phyloP scores from a whole-genome alignment of 805 yeast genomes.

The Priceomyces fermenticarens region DNA sequence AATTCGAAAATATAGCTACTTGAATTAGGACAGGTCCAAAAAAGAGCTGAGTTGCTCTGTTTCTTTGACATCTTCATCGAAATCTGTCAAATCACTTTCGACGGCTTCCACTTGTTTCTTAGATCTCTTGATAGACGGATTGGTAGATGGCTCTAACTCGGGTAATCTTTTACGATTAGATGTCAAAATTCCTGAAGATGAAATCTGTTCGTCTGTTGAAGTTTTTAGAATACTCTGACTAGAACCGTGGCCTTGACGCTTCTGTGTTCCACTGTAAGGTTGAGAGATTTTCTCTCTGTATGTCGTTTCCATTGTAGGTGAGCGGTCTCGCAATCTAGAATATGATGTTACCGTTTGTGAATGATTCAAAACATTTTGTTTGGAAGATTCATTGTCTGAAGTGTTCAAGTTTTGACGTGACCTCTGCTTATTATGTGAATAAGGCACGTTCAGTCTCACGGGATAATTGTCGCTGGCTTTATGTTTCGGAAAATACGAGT shows the following conservation, averaged over 20 bases:
- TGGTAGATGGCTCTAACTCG: background rate
- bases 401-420: background rate
- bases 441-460: no score
- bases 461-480: no score
- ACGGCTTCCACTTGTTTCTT: conserved; percentile 6
- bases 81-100: conserved; percentile 25
- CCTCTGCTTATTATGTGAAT: no score
- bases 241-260: no score
- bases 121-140: conserved; percentile 1
- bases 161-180: background rate
- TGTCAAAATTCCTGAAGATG: no score
- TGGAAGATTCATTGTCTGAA: background rate
- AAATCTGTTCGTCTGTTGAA: no score
- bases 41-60: conserved; percentile 8
- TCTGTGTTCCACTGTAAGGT: no score
- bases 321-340: conserved; percentile 6
- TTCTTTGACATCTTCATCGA: conserved; percentile 17
- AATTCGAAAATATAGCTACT: background rate
- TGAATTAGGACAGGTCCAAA: conserved; percentile 5
- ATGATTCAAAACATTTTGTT: background rate
- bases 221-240: no score
- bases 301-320: conserved; percentile 1
- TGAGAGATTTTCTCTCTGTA: no score
- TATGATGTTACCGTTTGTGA: conserved; percentile 1
- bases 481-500: background rate